Evolutionary conservation across 2,329 filamentous ascomycete species (phyloP), one percentile per base, ranked within the genome.

Genomic region (Coleophoma eucalyptorum): DNA sequence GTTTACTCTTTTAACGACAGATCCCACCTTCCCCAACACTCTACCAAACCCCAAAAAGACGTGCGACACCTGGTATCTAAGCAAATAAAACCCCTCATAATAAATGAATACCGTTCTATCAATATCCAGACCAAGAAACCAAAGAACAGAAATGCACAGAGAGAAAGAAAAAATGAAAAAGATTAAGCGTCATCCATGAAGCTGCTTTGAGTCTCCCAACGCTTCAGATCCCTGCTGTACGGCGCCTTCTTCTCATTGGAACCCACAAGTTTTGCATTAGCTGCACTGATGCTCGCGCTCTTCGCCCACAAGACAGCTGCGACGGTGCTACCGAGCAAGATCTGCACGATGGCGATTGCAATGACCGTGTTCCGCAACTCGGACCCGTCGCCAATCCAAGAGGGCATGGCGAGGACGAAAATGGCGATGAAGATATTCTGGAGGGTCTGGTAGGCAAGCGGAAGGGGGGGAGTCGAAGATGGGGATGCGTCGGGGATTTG

Each of bases 391-490:
- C 43, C 20, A 4, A 61, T 50, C 55, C 55, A 62, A 13, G 52
- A 43, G 3, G 59, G 59, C 31, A 61, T 49, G 1, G 47, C 55
- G 7, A 62, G 53, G n/a, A 57, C 49, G 42, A 58, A 61, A 4
- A 62, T 52, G 3, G 59, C 61, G 0, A 48, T 49, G 1, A 63
- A 15, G 13, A 62, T 15, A 11, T 58, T 52, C 21, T 56, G 48
- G 1, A 55, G 43, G 8, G 52, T 43, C 3, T 43, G 21, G n/a
- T 56, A 50, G 6, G 26, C 26, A 26, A 26, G 26, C 26, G 26
- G 26, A 26, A 26, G 26, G 6, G 26, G 26, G 6, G 26, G 6
- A 2, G 26, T 26, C 26, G 26, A 26, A 34, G 41, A 37, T 5
- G 38, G 8, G 5, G 52, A 42, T n/a, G 43, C 13, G n/a, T 20